Evolutionary conservation across 176 grass and related monocot genomes (phyloP).

Genomic region (Avena atlantica): DNA sequence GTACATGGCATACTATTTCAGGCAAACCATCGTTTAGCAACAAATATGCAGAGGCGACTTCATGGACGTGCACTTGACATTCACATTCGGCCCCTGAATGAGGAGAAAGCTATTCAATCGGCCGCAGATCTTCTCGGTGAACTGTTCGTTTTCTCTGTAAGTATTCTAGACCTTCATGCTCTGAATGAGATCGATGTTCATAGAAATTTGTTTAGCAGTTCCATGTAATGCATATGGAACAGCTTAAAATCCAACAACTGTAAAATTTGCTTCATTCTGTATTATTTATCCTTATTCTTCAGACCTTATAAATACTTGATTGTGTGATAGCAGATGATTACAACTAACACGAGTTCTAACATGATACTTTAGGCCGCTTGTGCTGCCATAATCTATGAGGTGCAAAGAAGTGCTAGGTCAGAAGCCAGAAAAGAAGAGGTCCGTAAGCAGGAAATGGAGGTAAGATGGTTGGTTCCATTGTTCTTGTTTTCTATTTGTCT

Average conservation of each 20-base stretch:
- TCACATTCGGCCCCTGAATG: constrained; percentile 81
- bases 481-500: neutral
- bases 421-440: constrained; percentile 93
- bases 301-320: constrained; percentile 32
- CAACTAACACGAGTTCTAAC: constrained; percentile 25
- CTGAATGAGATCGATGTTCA: neutral
- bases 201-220: neutral
- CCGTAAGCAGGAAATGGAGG: constrained; percentile 74
- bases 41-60: constrained; percentile 89
- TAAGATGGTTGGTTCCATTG: constrained; percentile 42
- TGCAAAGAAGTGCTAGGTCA: constrained; percentile 89
- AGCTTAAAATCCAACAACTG: neutral
- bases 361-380: constrained; percentile 69
- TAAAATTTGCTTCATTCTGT: constrained; percentile 2
- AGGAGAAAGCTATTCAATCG: constrained; percentile 94
- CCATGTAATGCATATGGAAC: neutral
- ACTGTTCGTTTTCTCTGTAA: constrained; percentile 79
- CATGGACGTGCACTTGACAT: constrained; percentile 77
- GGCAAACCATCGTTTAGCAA: constrained; percentile 87
- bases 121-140: constrained; percentile 91
- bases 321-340: constrained; percentile 12
- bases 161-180: constrained; percentile 6
- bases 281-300: constrained; percentile 18
- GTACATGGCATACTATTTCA: constrained; percentile 34
- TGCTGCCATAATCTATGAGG: constrained; percentile 85